Conservation (phyloP, 1,139 yeast species). For the Pichia cactophila region DNA sequence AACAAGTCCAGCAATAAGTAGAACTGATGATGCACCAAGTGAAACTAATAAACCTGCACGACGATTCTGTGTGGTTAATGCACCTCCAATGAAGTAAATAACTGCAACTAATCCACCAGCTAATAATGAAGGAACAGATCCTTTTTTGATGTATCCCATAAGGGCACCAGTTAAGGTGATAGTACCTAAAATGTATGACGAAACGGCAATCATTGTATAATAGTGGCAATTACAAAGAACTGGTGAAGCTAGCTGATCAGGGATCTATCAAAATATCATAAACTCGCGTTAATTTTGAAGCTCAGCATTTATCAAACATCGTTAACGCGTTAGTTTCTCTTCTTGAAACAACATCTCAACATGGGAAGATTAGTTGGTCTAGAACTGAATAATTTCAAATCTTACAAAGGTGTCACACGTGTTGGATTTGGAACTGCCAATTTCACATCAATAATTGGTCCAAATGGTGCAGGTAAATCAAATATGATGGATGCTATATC, state of each 20-base stretch:
- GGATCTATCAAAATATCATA: too few species aligned
- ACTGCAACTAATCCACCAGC: constrained; percentile 71
- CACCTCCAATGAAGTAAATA: constrained; percentile 71
- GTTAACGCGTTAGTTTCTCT: background rate
- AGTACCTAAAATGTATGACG: constrained; percentile 13
- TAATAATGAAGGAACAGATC: constrained; percentile 70
- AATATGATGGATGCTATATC: constrained; percentile 98
- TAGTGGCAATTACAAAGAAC: too few species aligned
- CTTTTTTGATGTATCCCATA: constrained; percentile 41
- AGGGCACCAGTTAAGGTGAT: constrained; percentile 26
- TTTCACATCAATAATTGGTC: constrained; percentile 92
- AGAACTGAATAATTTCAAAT: constrained; percentile 80
- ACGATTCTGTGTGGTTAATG: constrained; percentile 61
- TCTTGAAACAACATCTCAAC: background rate
- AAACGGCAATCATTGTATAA: constrained; percentile 3
- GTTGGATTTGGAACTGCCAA: constrained; percentile 78
- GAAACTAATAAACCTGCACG: constrained; percentile 82
- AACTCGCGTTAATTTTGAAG: background rate
- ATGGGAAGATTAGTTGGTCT: constrained; percentile 78
- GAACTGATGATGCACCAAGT: constrained; percentile 56
- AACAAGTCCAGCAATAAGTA: constrained; percentile 61
- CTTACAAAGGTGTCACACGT: constrained; percentile 68
- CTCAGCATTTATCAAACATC: background rate
- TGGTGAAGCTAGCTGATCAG: background rate
- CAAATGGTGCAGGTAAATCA: constrained; percentile 96